phyloP scores from a whole-genome alignment of 2,329 filamentous ascomycete genomes.

The Boeremia exigua region DNA sequence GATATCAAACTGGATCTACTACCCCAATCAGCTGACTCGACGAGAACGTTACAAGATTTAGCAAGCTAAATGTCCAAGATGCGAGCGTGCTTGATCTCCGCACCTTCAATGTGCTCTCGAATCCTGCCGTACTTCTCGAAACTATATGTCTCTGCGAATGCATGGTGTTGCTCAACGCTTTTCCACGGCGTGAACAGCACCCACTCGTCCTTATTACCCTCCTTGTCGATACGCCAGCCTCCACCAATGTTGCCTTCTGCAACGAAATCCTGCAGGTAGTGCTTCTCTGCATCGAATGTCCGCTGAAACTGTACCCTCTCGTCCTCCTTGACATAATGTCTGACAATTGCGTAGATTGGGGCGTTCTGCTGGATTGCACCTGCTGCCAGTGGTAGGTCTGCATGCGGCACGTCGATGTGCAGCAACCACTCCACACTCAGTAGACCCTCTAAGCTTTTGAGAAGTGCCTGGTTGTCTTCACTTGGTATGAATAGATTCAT shows the following conservation, averaged over 20 bases:
- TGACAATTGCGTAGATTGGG: constrained; percentile 39
- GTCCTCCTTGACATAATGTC: constrained; percentile 42
- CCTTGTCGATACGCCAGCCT: constrained; percentile 51
- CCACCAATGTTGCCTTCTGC: constrained; percentile 39
- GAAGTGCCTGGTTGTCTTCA: constrained; percentile 49
- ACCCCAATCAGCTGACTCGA: too few species aligned
- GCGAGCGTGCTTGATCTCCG: constrained; percentile 36
- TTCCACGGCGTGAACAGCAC: constrained; percentile 52
- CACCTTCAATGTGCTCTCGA: constrained; percentile 21
- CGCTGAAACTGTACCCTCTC: constrained; percentile 34
- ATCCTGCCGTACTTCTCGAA: constrained; percentile 38
- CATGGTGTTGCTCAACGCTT: constrained; percentile 42
- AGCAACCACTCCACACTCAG: constrained; percentile 53
- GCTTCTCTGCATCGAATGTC: constrained; percentile 32
- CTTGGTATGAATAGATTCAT: constrained; percentile 53
- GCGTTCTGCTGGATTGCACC: neutral
- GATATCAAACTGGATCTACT: too few species aligned
- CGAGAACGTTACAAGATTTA: too few species aligned
- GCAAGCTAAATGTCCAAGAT: constrained; percentile 24
- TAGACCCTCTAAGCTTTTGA: constrained; percentile 45
- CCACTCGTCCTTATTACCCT: constrained; percentile 49
- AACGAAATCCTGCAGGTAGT: constrained; percentile 34
- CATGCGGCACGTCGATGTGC: constrained; percentile 51
- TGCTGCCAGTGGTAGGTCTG: constrained; percentile 35
- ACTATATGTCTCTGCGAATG: constrained; percentile 43